Base-by-base conservation (phyloP, 1,139 yeast species). In the Geotrichum bryndzae region DNA sequence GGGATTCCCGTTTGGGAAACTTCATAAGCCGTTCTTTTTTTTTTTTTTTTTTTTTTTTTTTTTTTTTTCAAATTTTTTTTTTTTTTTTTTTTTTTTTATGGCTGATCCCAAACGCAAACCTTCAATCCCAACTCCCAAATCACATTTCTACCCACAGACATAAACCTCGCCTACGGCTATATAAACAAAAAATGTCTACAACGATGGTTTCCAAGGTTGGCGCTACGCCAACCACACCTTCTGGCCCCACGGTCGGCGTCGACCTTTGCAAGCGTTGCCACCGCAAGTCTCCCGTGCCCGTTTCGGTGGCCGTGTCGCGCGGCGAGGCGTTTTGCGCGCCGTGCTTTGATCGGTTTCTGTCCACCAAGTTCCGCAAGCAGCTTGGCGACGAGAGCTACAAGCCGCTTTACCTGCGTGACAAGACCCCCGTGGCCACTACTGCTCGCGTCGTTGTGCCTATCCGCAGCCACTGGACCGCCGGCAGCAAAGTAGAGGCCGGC, bases 251-350 rank as follows among this genome's bases (percentile, higher is more conserved):
- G 13, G 57, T 53, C 25, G 59, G 59, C 22, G 51, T 53, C 7
- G 62, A 56, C 23, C 57, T 53, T 4, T 60, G 62, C 51, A 56
- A 57, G 23, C 58, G 62, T 11, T 60, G 62, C 45, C 55, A 55
- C 10, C 56, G 60, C 25, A 54, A 53, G 46, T 45, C 53, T 13
- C 41, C 61, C 1, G 54, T 52, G 6, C 58, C 59, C 8, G 33
- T 38, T 15, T 57, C 61, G 1, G 57, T 48, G 22, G 46, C 53
- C 11, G 46, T 62, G 3, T 51, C 64, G 8, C 57, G 64, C 5
- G 59, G 61, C 23, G 64, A 62, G 46, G 58, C 61, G 18, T 62
- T 62, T 35, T 62, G 64, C 38, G 33, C 27, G 8, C 61, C 63
- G 11, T 62, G 64, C 51, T 62, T 62, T 51, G 58, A 55, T 29